These are phyloP conservation scores for Penicillium turbatum DNA, from an alignment of 495 filamentous ascomycete species.

Conservation along the genomic window DNA sequence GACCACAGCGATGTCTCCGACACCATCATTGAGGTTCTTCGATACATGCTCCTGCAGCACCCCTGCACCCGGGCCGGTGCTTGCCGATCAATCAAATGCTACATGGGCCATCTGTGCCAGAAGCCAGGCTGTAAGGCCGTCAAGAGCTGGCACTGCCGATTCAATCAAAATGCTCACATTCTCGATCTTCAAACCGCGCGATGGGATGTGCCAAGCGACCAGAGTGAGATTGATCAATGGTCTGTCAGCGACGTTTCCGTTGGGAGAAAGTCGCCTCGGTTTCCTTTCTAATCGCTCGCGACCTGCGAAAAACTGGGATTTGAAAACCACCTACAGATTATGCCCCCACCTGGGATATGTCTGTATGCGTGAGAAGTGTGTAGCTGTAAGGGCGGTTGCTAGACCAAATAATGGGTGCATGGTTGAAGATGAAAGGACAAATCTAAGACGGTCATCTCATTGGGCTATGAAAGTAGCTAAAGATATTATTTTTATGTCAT, in stretches of 20 bases:
- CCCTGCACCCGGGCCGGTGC: slow-evolving; percentile 29
- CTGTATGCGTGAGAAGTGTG: slow-evolving; percentile 12
- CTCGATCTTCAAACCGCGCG: slow-evolving; percentile 28
- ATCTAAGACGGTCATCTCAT: background rate
- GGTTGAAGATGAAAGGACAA: background rate
- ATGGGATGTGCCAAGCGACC: slow-evolving; percentile 28
- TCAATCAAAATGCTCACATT: slow-evolving; percentile 29
- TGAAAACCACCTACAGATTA: slow-evolving; percentile 8
- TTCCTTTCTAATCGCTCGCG: slow-evolving; percentile 1
- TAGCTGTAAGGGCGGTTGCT: background rate
- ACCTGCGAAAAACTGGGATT: background rate
- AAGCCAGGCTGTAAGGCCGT: slow-evolving; percentile 35
- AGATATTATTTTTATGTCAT: background rate
- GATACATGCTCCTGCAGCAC: slow-evolving; percentile 36
- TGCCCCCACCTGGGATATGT: background rate
- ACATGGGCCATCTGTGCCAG: slow-evolving; percentile 44
- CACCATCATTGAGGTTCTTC: slow-evolving; percentile 30
- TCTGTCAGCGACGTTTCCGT: slow-evolving; percentile 24
- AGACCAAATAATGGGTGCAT: background rate
- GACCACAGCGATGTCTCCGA: slow-evolving; percentile 38
- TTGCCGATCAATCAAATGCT: slow-evolving; percentile 43
- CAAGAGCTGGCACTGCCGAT: slow-evolving; percentile 36
- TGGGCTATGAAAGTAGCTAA: background rate
- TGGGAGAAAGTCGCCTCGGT: slow-evolving; percentile 8
- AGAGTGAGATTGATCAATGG: slow-evolving; percentile 16